phyloP scores from a whole-genome alignment of 176 grass and related monocot species.

The Hyparrhenia diplandra region DNA sequence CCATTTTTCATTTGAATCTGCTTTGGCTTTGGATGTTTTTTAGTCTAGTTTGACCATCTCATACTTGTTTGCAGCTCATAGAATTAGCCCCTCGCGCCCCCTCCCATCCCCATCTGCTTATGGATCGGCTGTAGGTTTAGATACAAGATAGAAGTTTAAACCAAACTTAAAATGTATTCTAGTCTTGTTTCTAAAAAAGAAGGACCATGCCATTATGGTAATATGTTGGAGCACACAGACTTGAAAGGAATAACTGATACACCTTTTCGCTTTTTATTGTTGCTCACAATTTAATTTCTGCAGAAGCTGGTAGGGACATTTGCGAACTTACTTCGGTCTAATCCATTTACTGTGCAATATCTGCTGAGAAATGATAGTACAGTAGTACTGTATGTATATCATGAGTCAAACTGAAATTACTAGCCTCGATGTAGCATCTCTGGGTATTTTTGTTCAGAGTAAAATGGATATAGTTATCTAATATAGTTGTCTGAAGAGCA shows the following conservation, averaged over 20 bases:
- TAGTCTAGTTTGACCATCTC: background rate
- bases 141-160: background rate
- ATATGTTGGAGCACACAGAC: background rate
- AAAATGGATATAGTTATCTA: slow-evolving; percentile 1
- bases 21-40: background rate
- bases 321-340: background rate
- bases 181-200: background rate
- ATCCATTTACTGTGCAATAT: background rate
- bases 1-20: background rate
- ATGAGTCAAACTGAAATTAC: background rate
- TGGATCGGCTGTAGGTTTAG: background rate
- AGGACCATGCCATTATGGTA: background rate
- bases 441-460: background rate
- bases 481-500: background rate
- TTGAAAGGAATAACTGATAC: background rate
- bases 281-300: background rate
- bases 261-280: background rate
- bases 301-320: background rate
- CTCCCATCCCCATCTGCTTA: background rate
- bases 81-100: background rate
- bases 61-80: background rate
- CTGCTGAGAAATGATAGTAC: background rate
- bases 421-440: background rate
- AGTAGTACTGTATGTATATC: background rate
- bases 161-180: background rate